Percentiles rank a stretch among this genome's conserved stretches.
phyloP scores from a whole-genome alignment of 108 stramenopile genomes.

The Skeletonema menzelii region DNA sequence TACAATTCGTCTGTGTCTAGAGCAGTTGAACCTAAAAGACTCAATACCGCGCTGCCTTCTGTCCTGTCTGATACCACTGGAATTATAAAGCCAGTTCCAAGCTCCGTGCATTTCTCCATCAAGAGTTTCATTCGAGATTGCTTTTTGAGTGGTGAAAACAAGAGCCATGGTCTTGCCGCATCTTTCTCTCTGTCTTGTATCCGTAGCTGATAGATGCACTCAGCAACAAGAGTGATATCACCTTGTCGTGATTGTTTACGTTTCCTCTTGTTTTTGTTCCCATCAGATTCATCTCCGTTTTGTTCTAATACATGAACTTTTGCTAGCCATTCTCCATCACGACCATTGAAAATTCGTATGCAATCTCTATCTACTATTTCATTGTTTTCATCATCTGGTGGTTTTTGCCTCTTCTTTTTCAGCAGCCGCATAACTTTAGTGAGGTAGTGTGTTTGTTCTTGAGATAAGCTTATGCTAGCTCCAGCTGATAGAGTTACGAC shows the following conservation, averaged over 20 bases:
- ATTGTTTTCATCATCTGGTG: not conserved
- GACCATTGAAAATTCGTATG: conserved; percentile 76
- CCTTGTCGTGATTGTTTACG: conserved; percentile 16
- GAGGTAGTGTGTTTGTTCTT: conserved; percentile 76
- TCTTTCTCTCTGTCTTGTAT: conserved; percentile 18
- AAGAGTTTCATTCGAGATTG: conserved; percentile 64
- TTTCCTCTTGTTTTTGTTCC: conserved; percentile 12
- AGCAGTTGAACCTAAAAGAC: not conserved
- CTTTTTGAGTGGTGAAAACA: conserved; percentile 64
- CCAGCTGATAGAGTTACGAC: not conserved
- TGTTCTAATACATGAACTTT: conserved; percentile 26
- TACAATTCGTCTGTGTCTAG: conserved; percentile 16
- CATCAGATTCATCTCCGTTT: not conserved
- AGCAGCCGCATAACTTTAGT: conserved; percentile 75
- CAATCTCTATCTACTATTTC: conserved; percentile 11
- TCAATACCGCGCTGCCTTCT: conserved; percentile 17
- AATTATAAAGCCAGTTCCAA: conserved; percentile 52
- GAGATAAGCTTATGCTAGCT: conserved; percentile 34
- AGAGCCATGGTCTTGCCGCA: conserved; percentile 33
- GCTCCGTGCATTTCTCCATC: conserved; percentile 81
- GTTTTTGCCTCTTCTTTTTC: conserved; percentile 43
- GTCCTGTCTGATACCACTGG: conserved; percentile 46
- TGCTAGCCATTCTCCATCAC: conserved; percentile 81
- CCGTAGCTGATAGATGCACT: conserved; percentile 54
- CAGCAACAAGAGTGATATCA: conserved; percentile 29